phyloP scores from a whole-genome alignment of 257 asterid species.

The Nicotiana undulata region DNA sequence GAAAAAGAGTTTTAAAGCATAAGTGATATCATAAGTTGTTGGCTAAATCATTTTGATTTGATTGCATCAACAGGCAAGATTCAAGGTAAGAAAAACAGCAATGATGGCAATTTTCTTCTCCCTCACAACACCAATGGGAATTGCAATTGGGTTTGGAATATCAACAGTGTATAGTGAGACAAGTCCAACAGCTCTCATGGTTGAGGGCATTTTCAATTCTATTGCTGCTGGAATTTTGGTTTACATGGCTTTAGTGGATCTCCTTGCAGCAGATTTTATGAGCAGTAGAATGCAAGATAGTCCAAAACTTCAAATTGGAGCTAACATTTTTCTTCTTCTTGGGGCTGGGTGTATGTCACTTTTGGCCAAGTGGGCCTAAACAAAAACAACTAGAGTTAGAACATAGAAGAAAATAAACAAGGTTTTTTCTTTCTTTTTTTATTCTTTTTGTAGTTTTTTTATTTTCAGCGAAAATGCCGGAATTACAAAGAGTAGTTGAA shows the following conservation, averaged over 20 bases:
- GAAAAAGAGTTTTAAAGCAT: not conserved
- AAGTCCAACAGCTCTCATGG: constrained; percentile 7
- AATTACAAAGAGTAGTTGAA: not conserved
- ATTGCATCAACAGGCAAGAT: constrained; percentile 4
- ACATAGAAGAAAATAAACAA: not conserved
- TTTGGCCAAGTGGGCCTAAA: constrained; percentile 16
- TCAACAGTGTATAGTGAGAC: constrained; percentile 11
- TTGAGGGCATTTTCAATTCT: constrained; percentile 17
- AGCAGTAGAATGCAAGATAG: constrained; percentile 6
- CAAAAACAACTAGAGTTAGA: not conserved
- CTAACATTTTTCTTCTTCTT: constrained; percentile 8
- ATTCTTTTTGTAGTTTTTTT: not conserved
- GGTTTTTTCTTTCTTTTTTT: not conserved
- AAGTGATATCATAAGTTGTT: too few relatives aligned
- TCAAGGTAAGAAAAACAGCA: not conserved
- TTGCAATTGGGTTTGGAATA: constrained; percentile 14
- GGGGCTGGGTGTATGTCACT: constrained; percentile 17
- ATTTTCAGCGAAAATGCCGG: not conserved
- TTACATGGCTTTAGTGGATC: constrained; percentile 19
- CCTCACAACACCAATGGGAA: constrained; percentile 14
- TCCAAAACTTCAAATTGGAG: constrained; percentile 7
- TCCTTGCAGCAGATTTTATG: constrained; percentile 18
- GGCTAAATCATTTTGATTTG: not conserved
- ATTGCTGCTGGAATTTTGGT: constrained; percentile 16
- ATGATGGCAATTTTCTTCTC: constrained; percentile 13